Evolutionary conservation across 2,329 filamentous ascomycete species (phyloP), one percentile per base, ranked within the genome.

Genomic region (Colletotrichum noveboracense): DNA sequence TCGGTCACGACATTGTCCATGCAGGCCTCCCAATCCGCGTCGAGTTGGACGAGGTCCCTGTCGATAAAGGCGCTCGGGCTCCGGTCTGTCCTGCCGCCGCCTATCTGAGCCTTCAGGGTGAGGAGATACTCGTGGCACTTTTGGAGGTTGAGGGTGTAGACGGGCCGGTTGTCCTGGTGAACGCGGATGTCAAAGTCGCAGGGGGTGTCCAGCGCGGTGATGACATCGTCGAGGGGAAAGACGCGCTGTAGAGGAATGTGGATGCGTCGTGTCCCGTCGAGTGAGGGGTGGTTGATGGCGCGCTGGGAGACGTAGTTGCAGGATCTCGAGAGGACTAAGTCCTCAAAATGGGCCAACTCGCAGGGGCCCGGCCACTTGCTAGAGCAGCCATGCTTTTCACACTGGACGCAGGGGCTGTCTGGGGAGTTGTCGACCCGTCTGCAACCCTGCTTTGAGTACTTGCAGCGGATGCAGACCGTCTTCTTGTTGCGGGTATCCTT

Each of bases 271-370:
- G 77, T 78, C 13, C 81, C 80, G 76, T 85, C 82, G 13, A 83
- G 28, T 1, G 84, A 86, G 9, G 81, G 81, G 61, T 87, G 85
- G 66, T 86, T 86, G 74, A 86, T 80, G 36, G 84, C 85, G 77
- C 83, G 83, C 83, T 86, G 85, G 75, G 86, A 87, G 65, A 87
- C 84, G 73, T 86, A 86, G 73, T 87, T 87, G 79, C 85, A 86
- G 6, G 85, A 86, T 55, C 85, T 86, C 55, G 83, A 85, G 74
- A 86, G 84, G 28, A 87, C 84, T 67, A 87, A 84, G 67, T 83
- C 86, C 24, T 84, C 82, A 72, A 87, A 87, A 74, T 85, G 85
- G 32, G 86, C 85, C 34, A 81, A 83, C 9, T 85, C 84, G 76
- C 86, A 87, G 13, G 85, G 85, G 1, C 77, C 77, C 18, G 70